Base-by-base conservation (phyloP, 768 basidiomycete species). In the Heimioporus sp. region DNA sequence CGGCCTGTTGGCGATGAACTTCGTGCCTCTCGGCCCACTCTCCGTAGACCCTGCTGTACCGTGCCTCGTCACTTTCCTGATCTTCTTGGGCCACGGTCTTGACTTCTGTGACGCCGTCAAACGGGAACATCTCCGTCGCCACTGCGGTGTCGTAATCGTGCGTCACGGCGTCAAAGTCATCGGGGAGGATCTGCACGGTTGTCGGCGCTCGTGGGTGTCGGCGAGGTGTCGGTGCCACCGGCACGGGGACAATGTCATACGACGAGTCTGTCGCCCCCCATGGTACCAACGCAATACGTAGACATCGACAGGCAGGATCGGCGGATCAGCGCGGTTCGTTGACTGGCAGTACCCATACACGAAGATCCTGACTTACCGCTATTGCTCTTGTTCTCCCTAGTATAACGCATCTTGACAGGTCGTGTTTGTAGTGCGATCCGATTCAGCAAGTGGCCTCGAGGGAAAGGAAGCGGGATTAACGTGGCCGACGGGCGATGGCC, bases 21-120 rank as follows among this genome's bases (percentile, higher is more conserved):
- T 68, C 67, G 12, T 56, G 53, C 24, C 44, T 64, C 49, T 60
- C 66, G 3, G 64, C 68, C 66, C 66, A 70, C 42, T 70, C 66
- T 17, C 66, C 68, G 38, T 68, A 68, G 24, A 68, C 62, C 34
- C 59, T 50, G 16, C 67, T 67, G 28, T 67, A 67, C 24, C 65
- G 55, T 24, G n/a, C 32, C 4, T 49, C 55, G 13, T 7, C 24
- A 28, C 42, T 46, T 0, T 57, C 53, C 20, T 8, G 43, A 13
- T 56, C 53, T 8, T 55, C 52, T 9, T 40, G 48, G 13, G 19
- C 39, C 17, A 19, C 34, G 50, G 4, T 37, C 50, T 9, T 52
- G 56, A 11, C 55, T 37, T 67, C 67, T 1, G 63, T 65, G 7
- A 65, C 48, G 3, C 63, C 67, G 37, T 61, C 67, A 41, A 43